phyloP scores from a whole-genome alignment of 352 stramenopile genomes.

The Phytophthora brassicae region DNA sequence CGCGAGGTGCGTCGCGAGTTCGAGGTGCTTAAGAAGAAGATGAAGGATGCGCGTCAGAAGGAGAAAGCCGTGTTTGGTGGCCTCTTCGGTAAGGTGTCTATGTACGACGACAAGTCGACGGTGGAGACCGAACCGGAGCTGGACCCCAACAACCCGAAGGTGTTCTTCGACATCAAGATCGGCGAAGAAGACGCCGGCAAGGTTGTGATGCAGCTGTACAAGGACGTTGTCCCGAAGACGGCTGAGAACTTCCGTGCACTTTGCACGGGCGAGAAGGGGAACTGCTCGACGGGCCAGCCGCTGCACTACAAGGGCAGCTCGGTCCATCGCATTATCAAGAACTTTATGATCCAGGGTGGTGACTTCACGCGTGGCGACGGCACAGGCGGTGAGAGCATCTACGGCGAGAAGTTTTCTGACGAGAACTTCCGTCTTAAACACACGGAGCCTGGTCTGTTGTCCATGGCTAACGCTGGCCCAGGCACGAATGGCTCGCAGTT shows the following conservation, averaged over 20 bases:
- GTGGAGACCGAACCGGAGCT: slow-evolving; percentile 61
- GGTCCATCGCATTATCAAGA: slow-evolving; percentile 98
- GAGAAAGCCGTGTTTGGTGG: slow-evolving; percentile 96
- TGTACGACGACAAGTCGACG: slow-evolving; percentile 97
- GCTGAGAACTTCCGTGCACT: slow-evolving; percentile 98
- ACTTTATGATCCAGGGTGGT: slow-evolving; percentile 94
- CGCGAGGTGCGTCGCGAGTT: slow-evolving; percentile 80
- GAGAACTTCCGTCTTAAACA: slow-evolving; percentile 99
- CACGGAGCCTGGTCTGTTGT: slow-evolving; percentile 93
- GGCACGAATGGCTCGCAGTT: slow-evolving; percentile 98
- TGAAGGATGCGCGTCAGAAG: slow-evolving; percentile 92
- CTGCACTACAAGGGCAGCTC: slow-evolving; percentile 98
- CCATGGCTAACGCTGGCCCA: slow-evolving; percentile 96
- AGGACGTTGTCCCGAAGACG: slow-evolving; percentile 96
- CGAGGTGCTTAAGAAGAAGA: slow-evolving; percentile 77
- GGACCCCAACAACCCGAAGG: slow-evolving; percentile 93
- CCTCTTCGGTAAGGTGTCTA: slow-evolving; percentile 95
- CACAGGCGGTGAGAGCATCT: slow-evolving; percentile 94
- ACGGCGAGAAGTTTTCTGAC: slow-evolving; percentile 94
- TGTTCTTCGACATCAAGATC: slow-evolving; percentile 98
- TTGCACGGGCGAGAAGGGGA: slow-evolving; percentile 97
- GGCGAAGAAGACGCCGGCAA: slow-evolving; percentile 87
- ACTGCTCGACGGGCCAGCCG: slow-evolving; percentile 72
- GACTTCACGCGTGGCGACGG: slow-evolving; percentile 97
- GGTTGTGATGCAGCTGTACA: slow-evolving; percentile 96